Conservation (phyloP, 1,139 yeast species). For the Hyphopichia burtonii region DNA sequence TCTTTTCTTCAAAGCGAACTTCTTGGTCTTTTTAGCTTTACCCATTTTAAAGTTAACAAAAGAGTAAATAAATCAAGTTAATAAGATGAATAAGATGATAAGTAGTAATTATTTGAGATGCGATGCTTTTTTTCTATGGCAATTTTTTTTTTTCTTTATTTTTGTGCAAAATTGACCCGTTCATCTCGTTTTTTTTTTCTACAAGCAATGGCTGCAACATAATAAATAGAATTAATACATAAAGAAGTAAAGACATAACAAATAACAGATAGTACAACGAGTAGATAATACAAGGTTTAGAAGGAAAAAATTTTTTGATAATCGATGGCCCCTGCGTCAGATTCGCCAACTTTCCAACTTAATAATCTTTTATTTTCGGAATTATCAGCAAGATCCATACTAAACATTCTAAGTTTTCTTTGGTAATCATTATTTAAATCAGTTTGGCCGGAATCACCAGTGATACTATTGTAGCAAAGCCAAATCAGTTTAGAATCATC, state of each 20-base stretch:
- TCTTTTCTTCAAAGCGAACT: slow-evolving; percentile 90
- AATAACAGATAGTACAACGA: no score
- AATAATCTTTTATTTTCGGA: slow-evolving; percentile 24
- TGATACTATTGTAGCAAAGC: slow-evolving; percentile 41
- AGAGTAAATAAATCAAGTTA: no score
- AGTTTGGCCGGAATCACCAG: slow-evolving; percentile 40
- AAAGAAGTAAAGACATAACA: not conserved
- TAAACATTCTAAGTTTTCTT: slow-evolving; percentile 37
- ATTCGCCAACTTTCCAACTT: slow-evolving; percentile 41
- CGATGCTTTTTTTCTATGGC: not conserved
- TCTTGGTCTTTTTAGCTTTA: slow-evolving; percentile 91
- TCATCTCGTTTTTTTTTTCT: not conserved
- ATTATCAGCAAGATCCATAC: slow-evolving; percentile 35
- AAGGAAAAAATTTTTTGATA: slow-evolving; percentile 28
- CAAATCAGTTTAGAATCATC: slow-evolving; percentile 22
- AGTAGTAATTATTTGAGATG: no score
- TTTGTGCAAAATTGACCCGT: no score
- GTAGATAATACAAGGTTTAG: not conserved
- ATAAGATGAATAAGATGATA: no score
- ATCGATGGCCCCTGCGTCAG: slow-evolving; percentile 28
- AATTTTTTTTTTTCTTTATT: not conserved
- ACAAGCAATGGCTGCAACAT: not conserved
- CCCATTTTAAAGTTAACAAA: no score
- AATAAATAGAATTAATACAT: not conserved
- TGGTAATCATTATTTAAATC: slow-evolving; percentile 21